Evolutionary conservation across 2,329 filamentous ascomycete species (phyloP).

Genomic region (Xylariaceae sp.): DNA sequence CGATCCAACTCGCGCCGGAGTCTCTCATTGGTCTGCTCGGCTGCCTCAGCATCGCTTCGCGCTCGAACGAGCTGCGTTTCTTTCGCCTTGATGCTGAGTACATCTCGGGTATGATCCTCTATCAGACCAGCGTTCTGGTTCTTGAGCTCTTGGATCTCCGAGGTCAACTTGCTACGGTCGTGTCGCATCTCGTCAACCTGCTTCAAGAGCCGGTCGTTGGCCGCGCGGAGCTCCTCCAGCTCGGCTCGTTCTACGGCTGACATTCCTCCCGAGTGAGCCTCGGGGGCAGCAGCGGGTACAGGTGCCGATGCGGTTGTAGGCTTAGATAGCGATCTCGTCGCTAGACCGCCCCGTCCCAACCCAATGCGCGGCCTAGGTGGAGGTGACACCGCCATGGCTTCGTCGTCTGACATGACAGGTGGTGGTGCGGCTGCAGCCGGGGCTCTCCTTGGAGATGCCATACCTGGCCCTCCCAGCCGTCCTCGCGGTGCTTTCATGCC

Average conservation of each 20-base stretch:
- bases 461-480: constrained; percentile 44
- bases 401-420: constrained; percentile 51
- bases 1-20: constrained; percentile 86
- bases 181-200: constrained; percentile 77
- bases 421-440: constrained; percentile 44
- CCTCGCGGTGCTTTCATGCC: constrained; percentile 59
- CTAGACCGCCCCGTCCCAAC: constrained; percentile 74
- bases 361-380: constrained; percentile 60
- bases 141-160: constrained; percentile 89
- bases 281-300: constrained; percentile 48
- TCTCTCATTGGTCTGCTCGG: constrained; percentile 80
- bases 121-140: constrained; percentile 96
- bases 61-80: constrained; percentile 95
- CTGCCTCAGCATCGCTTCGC: constrained; percentile 81
- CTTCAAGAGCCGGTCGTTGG: constrained; percentile 73
- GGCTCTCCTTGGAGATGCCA: constrained; percentile 48
- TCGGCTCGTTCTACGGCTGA: constrained; percentile 84
- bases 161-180: constrained; percentile 75
- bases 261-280: constrained; percentile 61
- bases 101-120: constrained; percentile 93
- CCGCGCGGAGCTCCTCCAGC: constrained; percentile 77
- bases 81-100: constrained; percentile 95
- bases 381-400: constrained; percentile 43
- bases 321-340: constrained; percentile 80
- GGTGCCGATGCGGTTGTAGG: constrained; percentile 51